Base-by-base conservation (phyloP, 2,329 filamentous ascomycete species). In the Exophiala aquamarina region DNA sequence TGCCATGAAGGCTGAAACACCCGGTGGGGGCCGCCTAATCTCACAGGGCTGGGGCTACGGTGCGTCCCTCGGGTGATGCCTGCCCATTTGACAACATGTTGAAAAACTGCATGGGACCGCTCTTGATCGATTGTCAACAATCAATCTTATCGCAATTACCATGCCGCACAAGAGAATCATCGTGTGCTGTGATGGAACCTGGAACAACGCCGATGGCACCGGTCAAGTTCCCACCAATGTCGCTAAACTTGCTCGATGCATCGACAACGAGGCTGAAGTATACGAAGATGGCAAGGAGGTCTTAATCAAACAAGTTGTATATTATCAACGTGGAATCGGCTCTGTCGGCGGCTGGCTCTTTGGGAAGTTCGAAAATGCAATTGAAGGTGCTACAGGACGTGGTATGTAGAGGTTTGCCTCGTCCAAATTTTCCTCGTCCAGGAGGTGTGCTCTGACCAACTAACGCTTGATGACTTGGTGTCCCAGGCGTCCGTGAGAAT, bases 291-390 rank as follows among this genome's bases (percentile, higher is more conserved):
- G 52, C 2, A 38, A 41, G 13, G 32, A 32, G 32, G 42, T 41
- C 5, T 36, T 52, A 11, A 50, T 62, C 17, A 59, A 61, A 2
- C 66, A 69, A 46, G 62, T 69, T 14, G 60, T 65, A 5, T 69
- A 63, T 44, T 69, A 69, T 45, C 66, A 69, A 35, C 61, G 63
- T 17, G 66, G 66, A 7, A 59, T 68, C 13, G 66, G 66, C 6
- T 47, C 44, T 14, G 26, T 36, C n/a, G 21, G 26, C 3, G 42
- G 42, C 2, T 33, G 42, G 40, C 17, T 42, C 8, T 33, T 42
- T 21, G 40, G 40, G 7, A 14, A 15, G 5, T 15, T 42, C n/a
- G 40, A 42, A 18, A 42, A 42, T 20, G 28, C 60, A 20, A 50
- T 63, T 28, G 61, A 59, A 2, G 58, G 54, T 31, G 52, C 49